Evolutionary conservation across 495 filamentous ascomycete species (phyloP).

Genomic region (Coniosporium apollinis): DNA sequence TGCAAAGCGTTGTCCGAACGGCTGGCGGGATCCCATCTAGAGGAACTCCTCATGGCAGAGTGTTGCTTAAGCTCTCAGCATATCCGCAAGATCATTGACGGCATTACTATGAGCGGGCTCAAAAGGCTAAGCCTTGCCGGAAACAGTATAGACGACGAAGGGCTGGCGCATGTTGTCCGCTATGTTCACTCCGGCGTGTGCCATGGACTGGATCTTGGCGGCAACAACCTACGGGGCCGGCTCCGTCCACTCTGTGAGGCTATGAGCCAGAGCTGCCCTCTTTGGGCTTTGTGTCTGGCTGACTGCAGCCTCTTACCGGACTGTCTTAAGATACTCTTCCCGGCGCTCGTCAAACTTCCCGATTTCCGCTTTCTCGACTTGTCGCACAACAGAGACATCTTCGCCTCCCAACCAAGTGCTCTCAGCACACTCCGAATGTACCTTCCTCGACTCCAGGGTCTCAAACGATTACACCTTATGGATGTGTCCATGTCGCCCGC

Average conservation of each 20-base stretch:
- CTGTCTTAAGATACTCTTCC: conserved; percentile 58
- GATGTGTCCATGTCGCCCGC: conserved; percentile 77
- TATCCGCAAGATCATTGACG: conserved; percentile 58
- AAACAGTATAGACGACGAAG: conserved; percentile 56
- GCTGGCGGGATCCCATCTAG: conserved; percentile 55
- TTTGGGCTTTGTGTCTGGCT: conserved; percentile 74
- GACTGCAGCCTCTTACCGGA: conserved; percentile 65
- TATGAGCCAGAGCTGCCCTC: conserved; percentile 41
- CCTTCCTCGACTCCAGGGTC: conserved; percentile 57
- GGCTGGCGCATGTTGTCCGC: conserved; percentile 54
- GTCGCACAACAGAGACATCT: conserved; percentile 73
- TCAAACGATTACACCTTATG: conserved; percentile 75
- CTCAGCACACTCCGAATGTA: conserved; percentile 64
- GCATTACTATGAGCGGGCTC: conserved; percentile 53
- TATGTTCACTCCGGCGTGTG: conserved; percentile 61
- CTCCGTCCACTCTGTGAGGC: conserved; percentile 49
- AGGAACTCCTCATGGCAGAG: conserved; percentile 70
- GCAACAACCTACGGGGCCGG: conserved; percentile 62
- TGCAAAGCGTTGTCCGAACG: conserved; percentile 60
- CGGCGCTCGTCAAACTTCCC: conserved; percentile 50
- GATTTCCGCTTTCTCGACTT: conserved; percentile 80
- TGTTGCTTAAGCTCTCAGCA: conserved; percentile 54
- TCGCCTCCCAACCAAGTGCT: conserved; percentile 55
- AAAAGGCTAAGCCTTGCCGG: conserved; percentile 66
- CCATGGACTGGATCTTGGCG: conserved; percentile 83